Base-by-base conservation (phyloP, 768 basidiomycete species). In the Leucocoprinus birnbaumii region DNA sequence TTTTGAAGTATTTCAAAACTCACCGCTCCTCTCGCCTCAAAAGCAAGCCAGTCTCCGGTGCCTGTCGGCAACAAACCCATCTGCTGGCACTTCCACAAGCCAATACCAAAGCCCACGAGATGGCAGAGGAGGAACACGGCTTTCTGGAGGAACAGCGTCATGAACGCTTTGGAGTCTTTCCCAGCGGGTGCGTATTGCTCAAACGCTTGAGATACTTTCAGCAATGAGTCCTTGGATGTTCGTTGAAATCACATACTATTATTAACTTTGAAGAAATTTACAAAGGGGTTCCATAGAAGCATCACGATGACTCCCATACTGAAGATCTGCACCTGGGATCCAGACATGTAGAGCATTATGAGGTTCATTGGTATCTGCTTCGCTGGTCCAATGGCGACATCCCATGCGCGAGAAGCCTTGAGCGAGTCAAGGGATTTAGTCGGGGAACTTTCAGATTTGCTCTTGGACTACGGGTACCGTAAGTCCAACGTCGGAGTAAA, bases 341-440 rank as follows among this genome's bases (percentile, higher is more conserved):
- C 95, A 19, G 94, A 95, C 90, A 98, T 96, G 81, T 98, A 98
- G 31, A 98, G 79, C 95, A 98, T 98, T 73, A 98, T 89, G 3
- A 88, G 93, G 65, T 98, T 94, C 95, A 97, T 97, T 3, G 94
- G 94, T 24, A 98, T 78, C 13, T 86, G 84, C 70, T 98, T 97
- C 31, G 90, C 91, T 1, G 94, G 94, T 3, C 82, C 75, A 47
- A 86, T 80, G 37, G 92, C 92, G 40, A 91, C 76, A 58, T 93
- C 91, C 89, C 92, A 91, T 41, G 92, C 92, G 24, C 90, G 85
- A 63, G 80, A 86, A 59, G 82, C 82, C 66, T 92, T 91, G 57
- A 94, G 74, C 21, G 71, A 68, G 59, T 87, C 80, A 61, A 90
- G 85, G 3, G 83, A 82, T 19, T 70, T 72, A 3, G 79, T 69